phyloP scores from a whole-genome alignment of 768 basidiomycete genomes.

The Pseudohyphozyma bogoriensis region DNA sequence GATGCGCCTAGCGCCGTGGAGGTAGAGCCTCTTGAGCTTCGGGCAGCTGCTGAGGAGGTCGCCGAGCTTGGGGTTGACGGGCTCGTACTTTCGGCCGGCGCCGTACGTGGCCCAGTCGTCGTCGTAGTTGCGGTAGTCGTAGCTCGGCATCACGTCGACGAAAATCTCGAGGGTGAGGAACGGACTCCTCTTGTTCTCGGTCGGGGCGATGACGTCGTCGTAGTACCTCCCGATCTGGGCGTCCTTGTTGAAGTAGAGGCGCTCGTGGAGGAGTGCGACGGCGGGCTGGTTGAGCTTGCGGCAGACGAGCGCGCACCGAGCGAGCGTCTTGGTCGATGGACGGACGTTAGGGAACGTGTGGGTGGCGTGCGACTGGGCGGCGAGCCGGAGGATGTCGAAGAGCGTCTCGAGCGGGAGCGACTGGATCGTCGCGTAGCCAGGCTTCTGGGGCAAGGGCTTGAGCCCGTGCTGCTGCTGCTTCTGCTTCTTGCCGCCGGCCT shows the following conservation, averaged over 20 bases:
- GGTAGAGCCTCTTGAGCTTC: no score
- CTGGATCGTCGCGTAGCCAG: not conserved
- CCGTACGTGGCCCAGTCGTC: not conserved
- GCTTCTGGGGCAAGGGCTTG: no score
- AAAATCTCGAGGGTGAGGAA: no score
- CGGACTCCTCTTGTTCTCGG: no score
- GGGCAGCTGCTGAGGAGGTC: no score
- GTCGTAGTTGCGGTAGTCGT: not conserved
- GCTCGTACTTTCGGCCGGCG: not conserved
- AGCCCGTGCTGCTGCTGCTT: not conserved
- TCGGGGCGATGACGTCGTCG: not conserved
- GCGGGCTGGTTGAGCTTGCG: not conserved
- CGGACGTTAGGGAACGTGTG: not conserved
- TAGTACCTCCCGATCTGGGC: constrained; percentile 6
- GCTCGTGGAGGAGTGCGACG: no score
- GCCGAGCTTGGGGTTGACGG: no score
- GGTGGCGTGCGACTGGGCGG: not conserved
- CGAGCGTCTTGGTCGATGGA: not conserved
- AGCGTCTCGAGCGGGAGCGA: not conserved
- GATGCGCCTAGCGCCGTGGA: no score
- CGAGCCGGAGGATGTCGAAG: not conserved
- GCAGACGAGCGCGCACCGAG: not conserved
- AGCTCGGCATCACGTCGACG: no score
- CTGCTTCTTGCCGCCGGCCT: not conserved
- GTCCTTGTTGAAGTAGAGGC: no score